A percentile compares a stretch with the other conserved stretches of the same genome.
Evolutionary conservation across 805 yeast species (phyloP).

Genomic region (Clavispora asparagi): DNA sequence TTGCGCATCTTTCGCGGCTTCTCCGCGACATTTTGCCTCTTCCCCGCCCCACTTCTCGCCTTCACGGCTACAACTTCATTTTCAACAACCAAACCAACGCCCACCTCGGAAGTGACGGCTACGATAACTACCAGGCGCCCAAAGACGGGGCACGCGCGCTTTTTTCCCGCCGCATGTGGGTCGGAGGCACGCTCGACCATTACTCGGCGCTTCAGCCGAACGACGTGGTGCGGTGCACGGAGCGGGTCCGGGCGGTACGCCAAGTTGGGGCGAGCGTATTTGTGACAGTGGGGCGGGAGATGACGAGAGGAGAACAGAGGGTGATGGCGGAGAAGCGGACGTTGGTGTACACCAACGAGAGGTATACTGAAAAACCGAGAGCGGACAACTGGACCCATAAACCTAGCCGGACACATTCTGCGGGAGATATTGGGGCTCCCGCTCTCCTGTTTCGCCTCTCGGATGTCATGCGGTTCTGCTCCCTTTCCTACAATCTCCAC

Average conservation of each 20-base stretch:
- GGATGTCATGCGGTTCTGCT: constrained; percentile 59
- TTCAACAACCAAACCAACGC: constrained; percentile 57
- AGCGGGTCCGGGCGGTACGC: constrained; percentile 42
- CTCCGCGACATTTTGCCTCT: constrained; percentile 5
- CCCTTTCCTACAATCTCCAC: constrained; percentile 79
- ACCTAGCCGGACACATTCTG: too few relatives aligned
- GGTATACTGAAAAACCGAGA: constrained; percentile 7
- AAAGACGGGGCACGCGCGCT: constrained; percentile 16
- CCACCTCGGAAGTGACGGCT: constrained; percentile 65
- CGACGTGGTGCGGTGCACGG: constrained; percentile 44
- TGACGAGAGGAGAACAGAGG: constrained; percentile 23
- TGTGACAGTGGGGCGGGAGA: constrained; percentile 52
- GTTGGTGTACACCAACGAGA: constrained; percentile 54
- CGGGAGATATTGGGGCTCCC: too few relatives aligned
- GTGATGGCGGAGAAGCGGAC: constrained; percentile 49
- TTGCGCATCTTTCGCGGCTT: constrained; percentile 6
- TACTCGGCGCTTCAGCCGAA: constrained; percentile 31
- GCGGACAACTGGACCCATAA: too few relatives aligned
- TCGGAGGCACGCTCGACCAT: constrained; percentile 52
- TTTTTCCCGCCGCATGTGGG: constrained; percentile 73
- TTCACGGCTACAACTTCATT: constrained; percentile 57
- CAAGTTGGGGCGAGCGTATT: constrained; percentile 32
- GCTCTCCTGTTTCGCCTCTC: constrained; percentile 28
- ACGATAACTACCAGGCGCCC: constrained; percentile 76
- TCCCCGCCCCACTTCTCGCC: neutral